Evolutionary conservation across 1,139 yeast species (phyloP), one percentile per base, ranked within the genome.

Genomic region (Yamadazyma diospyri): DNA sequence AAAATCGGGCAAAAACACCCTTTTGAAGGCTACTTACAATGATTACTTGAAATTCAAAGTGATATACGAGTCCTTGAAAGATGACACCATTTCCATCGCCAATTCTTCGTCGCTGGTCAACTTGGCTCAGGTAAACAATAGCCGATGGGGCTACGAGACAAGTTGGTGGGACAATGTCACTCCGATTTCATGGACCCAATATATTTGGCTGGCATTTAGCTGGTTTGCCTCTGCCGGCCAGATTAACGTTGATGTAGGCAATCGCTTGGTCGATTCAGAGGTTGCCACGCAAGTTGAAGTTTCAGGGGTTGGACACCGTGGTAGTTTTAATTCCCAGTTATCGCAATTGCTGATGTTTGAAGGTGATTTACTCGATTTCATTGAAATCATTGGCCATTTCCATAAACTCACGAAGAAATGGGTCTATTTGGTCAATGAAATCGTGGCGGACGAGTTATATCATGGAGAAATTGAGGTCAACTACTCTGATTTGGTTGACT

Each of bases 181-280:
- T 37, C 68, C 81, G 1, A 52, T 72, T 16, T 69, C 86, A 1
- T 75, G 88, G 78, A 61, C 70, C 28, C 86, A 81, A 47, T 69
- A 73, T 32, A 61, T 81, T 1, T 80, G 87, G 79, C 74, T 77
- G 38, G 87, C 89, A 0, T 70, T 84, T 39, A 68, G 82, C 24
- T 83, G 92, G 87, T 82, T 88, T 81, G 89, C 92, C 2, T 76
- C 86, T 21, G 94, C 94, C 2, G 95, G 95, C 4, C 81, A 74
- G 40, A 67, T 29, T 8, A 46, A 46, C 18, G 38, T 38, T 16
- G 36, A 36, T 25, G 30, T 21, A 6, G n/a, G n/a, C n/a, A n/a
- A n/a, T n/a, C n/a, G n/a, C n/a, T n/a, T n/a, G n/a, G 19, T 33
- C n/a, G 36, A 22, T 16, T 32, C 23, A 19, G 29, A 29, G 20